Evolutionary conservation across 208 protist genomes (phyloP), one percentile per base, ranked within the genome.

Genomic region (Phytomonas sp.): DNA sequence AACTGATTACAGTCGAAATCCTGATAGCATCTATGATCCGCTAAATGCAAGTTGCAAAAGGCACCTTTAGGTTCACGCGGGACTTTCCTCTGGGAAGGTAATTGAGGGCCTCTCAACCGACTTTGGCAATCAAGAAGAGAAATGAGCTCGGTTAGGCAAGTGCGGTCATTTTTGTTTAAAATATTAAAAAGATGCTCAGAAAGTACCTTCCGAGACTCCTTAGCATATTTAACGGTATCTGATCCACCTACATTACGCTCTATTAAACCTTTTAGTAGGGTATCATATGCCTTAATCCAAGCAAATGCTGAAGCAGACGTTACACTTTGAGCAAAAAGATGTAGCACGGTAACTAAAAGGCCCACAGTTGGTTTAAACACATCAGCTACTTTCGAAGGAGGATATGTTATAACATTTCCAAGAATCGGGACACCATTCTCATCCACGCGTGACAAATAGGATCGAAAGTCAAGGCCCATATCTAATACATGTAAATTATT

Each of bases 1-100:
- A 95, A 77, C 67, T 95, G 89, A 60, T 95, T 95, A 74, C 89
- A 95, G 8, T 84, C 80, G 68, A 95, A 95, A 62, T 95, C 86
- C 68, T 95, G 89, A 67, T 88, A 92, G 73, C 89, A 95, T 62
- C 87, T 90, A 76, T 95, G 89, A 65, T 95, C 89, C 2, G 86
- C 80, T 71, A 95, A 73, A 72, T 95, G 89, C 31, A 95, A 81
- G 60, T 95, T 95, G 72, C 89, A 95, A 70, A 95, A 95, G 9
- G 89, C 87, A 30, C 89, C 89, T 67, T 95, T 95, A 0, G 89
- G 89, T 13, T 95, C 89, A 17, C 84, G 77, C 20, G 84, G 82
- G 29, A 92, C 80, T 37, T 91, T 95, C n/a, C 89, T 80, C 70
- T 91, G 86, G 17, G 89, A 95, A 17, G 89, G 89, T 0, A 83